Base-by-base conservation (phyloP, 1,139 yeast species). In the Nakaseomyces bracarensis region DNA sequence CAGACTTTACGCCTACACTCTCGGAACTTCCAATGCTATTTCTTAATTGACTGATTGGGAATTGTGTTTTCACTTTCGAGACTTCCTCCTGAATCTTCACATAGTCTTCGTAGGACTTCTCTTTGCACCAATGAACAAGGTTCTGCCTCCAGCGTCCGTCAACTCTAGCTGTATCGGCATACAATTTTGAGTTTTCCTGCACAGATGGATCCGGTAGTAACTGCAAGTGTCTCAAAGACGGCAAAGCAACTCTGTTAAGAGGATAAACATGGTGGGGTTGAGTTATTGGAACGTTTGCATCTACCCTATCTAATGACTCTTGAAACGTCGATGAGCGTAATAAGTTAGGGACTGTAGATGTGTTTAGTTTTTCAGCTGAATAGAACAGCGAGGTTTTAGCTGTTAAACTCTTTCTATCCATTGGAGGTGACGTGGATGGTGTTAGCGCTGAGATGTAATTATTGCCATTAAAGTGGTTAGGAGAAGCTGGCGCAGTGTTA, bases 101-200 rank as follows among this genome's bases (percentile, higher is more conserved):
- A 45, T 58, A 61, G 31, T 58, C 58, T 14, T 53, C 51, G 47
- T 54, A 54, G 11, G 54, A 54, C 23, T 55, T 53, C 39, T 54
- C 56, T 42, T 51, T 58, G 42, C 65, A 61, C 64, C 64, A 61
- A 33, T 44, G 47, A 20, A 56, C 41, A 33, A 61, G 42, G 31
- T 53, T 58, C 25, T 55, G 52, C 39, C 52, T 56, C 65, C 65
- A 60, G 19, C 47, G 30, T 15, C 57, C 53, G 1, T 63, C 60
- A 9, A 39, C 44, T 29, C 51, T 55, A 7, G 63, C 56, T 2
- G 65, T 61, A 39, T 61, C 65, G 14, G 65, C 64, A 45, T 59
- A 61, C 13, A 49, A 40, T 35, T 48, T 48, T 4, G 65, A 54
- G 38, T 51, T 46, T 40, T 57, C 58, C 42, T 58, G 64, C 8